Evolutionary conservation across 495 filamentous ascomycete species (phyloP), one percentile per base, ranked within the genome.

Genomic region (Penicillium coprophilum): DNA sequence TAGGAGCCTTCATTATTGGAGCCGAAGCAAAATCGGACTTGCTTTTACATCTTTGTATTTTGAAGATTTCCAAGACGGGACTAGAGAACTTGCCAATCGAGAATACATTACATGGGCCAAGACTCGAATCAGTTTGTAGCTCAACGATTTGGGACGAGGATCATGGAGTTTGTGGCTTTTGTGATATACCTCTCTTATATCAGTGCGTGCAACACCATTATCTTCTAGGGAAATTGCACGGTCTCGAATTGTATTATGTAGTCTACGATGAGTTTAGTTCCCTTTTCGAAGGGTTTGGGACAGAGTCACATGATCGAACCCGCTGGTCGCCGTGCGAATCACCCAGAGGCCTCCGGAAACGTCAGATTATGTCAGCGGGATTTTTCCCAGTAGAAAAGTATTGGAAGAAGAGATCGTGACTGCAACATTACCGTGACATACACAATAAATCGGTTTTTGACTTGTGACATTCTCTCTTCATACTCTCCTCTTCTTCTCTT

Each of bases 281-380:
- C 13, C n/a, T n/a, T 36, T 36, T 36, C 13, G 5, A 13, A 34
- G 4, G 12, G 3, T 34, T 34, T 34, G 1, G 15, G 15, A n/a
- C 13, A 19, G 0, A 17, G 31, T 52, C 63, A 68, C 58, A 15
- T 61, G 61, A 57, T 43, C 34, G 60, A 65, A 63, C 3, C 56
- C 36, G 27, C 62, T 63, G 49, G 63, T 44, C 46, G 47, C 43
- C 53, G 36, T 60, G 32, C 50, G 66, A 68, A 68, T 39, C 53
- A 27, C 64, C 66, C 50, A 50, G 62, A 54, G 50, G 15, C n/a
- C 31, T 50, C 61, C 24, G 27, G 31, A 19, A 19, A 49, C 27
- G 32, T 48, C 44, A 53, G 58, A 57, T 61, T 58, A 61, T 52
- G 56, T 61, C 50, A 61, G 32, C 54, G 13, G 13, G 20, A 7